These are phyloP conservation scores for Cercospora nicotianae DNA, from an alignment of 2,329 filamentous ascomycete species.

Conservation along the genomic window DNA sequence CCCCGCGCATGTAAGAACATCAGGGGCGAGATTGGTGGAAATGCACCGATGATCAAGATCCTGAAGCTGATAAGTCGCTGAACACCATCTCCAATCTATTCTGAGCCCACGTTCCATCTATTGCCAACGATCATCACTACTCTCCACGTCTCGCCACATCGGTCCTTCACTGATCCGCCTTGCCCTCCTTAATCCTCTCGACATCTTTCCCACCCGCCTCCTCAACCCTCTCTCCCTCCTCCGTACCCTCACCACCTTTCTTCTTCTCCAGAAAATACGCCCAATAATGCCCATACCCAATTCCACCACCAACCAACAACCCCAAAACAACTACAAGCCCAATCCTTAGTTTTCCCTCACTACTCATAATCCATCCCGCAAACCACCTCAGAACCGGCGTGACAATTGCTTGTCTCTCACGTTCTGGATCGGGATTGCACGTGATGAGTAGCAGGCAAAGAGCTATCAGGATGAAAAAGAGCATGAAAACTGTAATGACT, in stretches of 20 bases:
- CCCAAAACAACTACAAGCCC: not conserved
- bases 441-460: constrained; percentile 46
- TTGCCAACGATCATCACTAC: not conserved
- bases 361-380: constrained; percentile 26
- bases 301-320: not conserved
- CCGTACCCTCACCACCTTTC: not conserved
- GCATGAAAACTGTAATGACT: constrained; percentile 46
- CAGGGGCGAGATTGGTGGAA: not conserved
- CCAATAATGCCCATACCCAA: constrained; percentile 22
- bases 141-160: not conserved
- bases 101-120: no score
- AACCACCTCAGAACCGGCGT: constrained; percentile 46
- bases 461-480: constrained; percentile 42
- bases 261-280: constrained; percentile 19
- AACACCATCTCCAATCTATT: not conserved
- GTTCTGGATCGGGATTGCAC: constrained; percentile 52
- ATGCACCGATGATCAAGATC: not conserved
- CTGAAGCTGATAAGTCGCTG: not conserved
- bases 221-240: constrained; percentile 6
- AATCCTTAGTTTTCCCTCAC: constrained; percentile 18
- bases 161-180: constrained; percentile 15
- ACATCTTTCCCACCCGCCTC: constrained; percentile 18
- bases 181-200: constrained; percentile 19
- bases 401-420: constrained; percentile 44
- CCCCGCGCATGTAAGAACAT: no score